Evolutionary conservation across 345 rosid genomes (phyloP).

Genomic region (Bruguiera gymnorhiza): DNA sequence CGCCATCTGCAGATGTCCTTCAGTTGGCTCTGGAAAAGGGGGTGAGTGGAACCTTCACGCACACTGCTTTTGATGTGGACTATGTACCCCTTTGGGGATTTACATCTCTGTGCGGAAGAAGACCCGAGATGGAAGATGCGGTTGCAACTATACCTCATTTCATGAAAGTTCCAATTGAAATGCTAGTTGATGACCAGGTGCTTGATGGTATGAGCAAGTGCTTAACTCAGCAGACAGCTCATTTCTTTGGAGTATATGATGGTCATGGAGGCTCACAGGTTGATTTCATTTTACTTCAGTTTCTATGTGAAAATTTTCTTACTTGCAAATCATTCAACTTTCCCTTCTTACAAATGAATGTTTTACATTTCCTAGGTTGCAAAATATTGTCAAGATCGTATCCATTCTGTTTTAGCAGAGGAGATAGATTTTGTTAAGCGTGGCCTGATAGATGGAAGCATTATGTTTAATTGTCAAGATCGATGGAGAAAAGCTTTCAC

Average conservation of each 20-base stretch:
- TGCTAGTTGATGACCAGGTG: conserved; percentile 59
- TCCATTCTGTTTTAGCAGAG: conserved; percentile 68
- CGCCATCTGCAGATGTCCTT: conserved; percentile 42
- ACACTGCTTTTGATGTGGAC: conserved; percentile 82
- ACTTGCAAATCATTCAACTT: background rate
- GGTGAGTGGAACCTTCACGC: conserved; percentile 31
- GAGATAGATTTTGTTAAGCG: conserved; percentile 53
- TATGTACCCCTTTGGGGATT: conserved; percentile 90
- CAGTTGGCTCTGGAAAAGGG: conserved; percentile 48
- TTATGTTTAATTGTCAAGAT: conserved; percentile 59
- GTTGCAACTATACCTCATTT: conserved; percentile 59
- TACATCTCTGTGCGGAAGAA: conserved; percentile 73
- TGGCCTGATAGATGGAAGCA: conserved; percentile 37
- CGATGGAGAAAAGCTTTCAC: conserved; percentile 77
- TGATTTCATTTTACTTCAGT: background rate
- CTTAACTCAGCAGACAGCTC: conserved; percentile 61
- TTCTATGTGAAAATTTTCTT: background rate
- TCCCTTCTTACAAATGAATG: background rate
- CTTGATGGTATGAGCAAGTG: conserved; percentile 52
- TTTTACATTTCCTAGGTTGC: conserved; percentile 61
- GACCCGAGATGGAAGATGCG: conserved; percentile 99
- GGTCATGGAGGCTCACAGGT: conserved; percentile 99
- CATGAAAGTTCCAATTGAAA: conserved; percentile 62
- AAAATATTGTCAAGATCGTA: conserved; percentile 66
- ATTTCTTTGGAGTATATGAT: conserved; percentile 94